A percentile compares a stretch with the other conserved stretches of the same genome.
Evolutionary conservation across 768 basidiomycete genomes (phyloP).

Genomic region (Rhodosporidiobolus odoratus): DNA sequence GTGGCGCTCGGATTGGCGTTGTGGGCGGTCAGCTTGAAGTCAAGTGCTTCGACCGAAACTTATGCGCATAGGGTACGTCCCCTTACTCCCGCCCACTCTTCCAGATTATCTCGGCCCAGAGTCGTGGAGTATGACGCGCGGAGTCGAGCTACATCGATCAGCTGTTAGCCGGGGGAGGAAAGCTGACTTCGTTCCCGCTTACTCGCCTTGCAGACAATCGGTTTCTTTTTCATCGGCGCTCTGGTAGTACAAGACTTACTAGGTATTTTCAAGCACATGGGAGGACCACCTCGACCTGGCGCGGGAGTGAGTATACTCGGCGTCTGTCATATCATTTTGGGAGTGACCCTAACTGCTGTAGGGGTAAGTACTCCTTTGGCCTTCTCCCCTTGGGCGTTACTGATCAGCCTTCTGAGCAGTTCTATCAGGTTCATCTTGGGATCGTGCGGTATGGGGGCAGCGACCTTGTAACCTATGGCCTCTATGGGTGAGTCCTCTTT

Average conservation of each 20-base stretch:
- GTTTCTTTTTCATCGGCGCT: neutral
- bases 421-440: conserved; percentile 18
- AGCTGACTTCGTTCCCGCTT: neutral
- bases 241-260: conserved; percentile 4
- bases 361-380: conserved; percentile 11
- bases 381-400: neutral
- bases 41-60: neutral
- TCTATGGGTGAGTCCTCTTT: conserved; percentile 4
- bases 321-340: conserved; percentile 20
- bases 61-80: conserved; percentile 15
- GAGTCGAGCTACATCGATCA: too few relatives aligned
- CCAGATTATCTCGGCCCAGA: neutral
- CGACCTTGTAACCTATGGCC: neutral
- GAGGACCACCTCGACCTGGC: neutral
- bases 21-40: conserved; percentile 6
- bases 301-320: neutral
- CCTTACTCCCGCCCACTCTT: neutral
- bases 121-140: too few relatives aligned
- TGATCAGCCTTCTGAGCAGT: neutral
- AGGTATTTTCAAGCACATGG: conserved; percentile 11
- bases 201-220: neutral
- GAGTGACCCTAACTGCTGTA: neutral
- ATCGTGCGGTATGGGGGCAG: conserved; percentile 7
- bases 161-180: too few relatives aligned
- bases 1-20: conserved; percentile 1